A percentile compares a stretch with the other conserved stretches of the same genome.
Evolutionary conservation across 352 stramenopile genomes (phyloP).

Genomic region (Globisporangium yorkense): DNA sequence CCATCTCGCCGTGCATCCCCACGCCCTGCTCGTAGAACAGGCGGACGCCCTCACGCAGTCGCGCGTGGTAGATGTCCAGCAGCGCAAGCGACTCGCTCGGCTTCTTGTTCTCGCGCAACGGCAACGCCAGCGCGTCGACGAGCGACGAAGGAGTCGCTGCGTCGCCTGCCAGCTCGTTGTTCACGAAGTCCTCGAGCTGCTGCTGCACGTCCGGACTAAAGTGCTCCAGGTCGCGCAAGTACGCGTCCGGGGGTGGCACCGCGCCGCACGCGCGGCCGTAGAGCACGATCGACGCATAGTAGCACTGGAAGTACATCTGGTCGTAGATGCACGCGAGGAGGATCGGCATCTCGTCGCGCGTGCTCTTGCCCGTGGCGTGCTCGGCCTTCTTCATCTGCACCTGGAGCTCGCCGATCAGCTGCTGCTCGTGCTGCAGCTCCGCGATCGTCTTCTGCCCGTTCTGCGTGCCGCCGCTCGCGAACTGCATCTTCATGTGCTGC

Average conservation of each 20-base stretch:
- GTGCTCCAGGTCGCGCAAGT: slow-evolving; percentile 48
- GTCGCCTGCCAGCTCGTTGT: slow-evolving; percentile 31
- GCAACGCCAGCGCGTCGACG: slow-evolving; percentile 40
- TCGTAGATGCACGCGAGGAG: slow-evolving; percentile 58
- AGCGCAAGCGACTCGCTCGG: slow-evolving; percentile 21
- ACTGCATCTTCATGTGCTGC: slow-evolving; percentile 45
- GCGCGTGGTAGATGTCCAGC: slow-evolving; percentile 50
- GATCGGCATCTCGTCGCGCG: slow-evolving; percentile 54
- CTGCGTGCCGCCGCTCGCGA: slow-evolving; percentile 42
- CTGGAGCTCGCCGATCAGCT: slow-evolving; percentile 48
- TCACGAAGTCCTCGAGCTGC: slow-evolving; percentile 53
- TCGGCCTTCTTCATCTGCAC: slow-evolving; percentile 40
- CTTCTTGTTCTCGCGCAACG: slow-evolving; percentile 20
- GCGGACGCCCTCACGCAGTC: slow-evolving; percentile 58
- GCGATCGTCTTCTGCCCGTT: slow-evolving; percentile 57
- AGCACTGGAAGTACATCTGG: slow-evolving; percentile 79
- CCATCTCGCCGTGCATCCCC: slow-evolving; percentile 77
- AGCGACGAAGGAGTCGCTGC: slow-evolving; percentile 9
- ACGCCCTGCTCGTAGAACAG: slow-evolving; percentile 78
- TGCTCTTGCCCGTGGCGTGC: slow-evolving; percentile 34
- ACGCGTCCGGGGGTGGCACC: slow-evolving; percentile 49
- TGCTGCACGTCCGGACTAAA: slow-evolving; percentile 30
- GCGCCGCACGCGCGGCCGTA: slow-evolving; percentile 58
- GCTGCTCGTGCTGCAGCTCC: slow-evolving; percentile 48
- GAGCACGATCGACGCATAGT: slow-evolving; percentile 67